Evolutionary conservation across 2,329 filamentous ascomycete genomes (phyloP).

Genomic region (Sporothrix euskadiensis): DNA sequence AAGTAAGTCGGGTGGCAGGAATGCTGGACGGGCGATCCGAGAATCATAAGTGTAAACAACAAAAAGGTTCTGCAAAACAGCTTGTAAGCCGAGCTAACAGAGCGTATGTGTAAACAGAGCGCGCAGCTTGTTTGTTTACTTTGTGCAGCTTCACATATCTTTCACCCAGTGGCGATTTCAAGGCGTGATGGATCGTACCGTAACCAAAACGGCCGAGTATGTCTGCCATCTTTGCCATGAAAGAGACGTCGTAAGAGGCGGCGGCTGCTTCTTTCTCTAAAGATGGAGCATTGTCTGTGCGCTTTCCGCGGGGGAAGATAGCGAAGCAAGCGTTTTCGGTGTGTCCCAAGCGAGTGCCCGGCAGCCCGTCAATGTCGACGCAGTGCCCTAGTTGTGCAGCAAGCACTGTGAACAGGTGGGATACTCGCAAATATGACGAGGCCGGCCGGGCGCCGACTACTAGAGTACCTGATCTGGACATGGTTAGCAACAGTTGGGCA

Average conservation of each 20-base stretch:
- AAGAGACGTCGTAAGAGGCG: neutral
- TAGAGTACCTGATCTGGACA: neutral
- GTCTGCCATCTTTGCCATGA: neutral
- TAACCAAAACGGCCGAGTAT: neutral
- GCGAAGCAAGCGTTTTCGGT: neutral
- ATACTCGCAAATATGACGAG: neutral
- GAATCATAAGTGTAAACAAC: neutral
- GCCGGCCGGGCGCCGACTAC: neutral
- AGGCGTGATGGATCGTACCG: neutral
- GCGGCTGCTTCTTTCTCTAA: neutral
- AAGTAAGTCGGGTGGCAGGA: neutral
- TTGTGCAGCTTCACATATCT: neutral
- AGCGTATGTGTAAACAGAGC: neutral
- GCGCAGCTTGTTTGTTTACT: slow-evolving; percentile 9
- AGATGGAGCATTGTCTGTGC: neutral
- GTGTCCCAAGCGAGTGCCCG: neutral
- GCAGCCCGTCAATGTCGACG: neutral
- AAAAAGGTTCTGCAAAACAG: neutral
- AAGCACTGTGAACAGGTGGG: neutral
- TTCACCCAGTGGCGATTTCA: neutral
- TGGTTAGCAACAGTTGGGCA: neutral
- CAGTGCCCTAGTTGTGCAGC: neutral
- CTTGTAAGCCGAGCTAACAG: neutral
- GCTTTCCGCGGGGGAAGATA: neutral
- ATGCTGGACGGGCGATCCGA: slow-evolving; percentile 1